Conservation (phyloP, 2,329 filamentous ascomycete genomes). For the Eurotiales sp. region DNA sequence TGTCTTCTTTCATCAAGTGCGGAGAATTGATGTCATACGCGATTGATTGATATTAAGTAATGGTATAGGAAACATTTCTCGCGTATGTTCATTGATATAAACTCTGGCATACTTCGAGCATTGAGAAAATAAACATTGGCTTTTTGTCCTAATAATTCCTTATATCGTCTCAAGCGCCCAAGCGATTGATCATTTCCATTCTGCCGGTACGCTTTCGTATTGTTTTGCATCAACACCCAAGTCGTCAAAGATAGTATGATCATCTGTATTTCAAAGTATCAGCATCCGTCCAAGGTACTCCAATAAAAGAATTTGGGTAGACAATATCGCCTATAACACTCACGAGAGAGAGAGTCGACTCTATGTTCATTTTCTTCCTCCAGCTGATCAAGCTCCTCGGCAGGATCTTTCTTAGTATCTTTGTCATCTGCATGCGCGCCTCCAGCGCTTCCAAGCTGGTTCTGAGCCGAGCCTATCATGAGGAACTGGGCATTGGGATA, state of each 20-base stretch:
- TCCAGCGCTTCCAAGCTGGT: conserved; percentile 32
- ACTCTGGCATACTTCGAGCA: too few relatives aligned
- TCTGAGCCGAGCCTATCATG: conserved; percentile 61
- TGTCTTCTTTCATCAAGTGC: too few relatives aligned
- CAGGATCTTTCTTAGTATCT: conserved; percentile 58
- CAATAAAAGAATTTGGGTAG: not conserved
- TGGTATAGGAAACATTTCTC: too few relatives aligned
- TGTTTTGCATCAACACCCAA: conserved; percentile 57
- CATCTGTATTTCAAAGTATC: conserved; percentile 36
- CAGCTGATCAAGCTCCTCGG: conserved; percentile 69
- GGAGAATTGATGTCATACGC: too few relatives aligned
- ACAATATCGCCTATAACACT: conserved; percentile 8
- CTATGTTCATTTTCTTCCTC: conserved; percentile 71
- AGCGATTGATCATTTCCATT: conserved; percentile 47
- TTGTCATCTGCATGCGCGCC: conserved; percentile 42
- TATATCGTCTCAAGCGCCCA: too few relatives aligned
- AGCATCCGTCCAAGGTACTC: not conserved
- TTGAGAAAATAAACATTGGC: not conserved
- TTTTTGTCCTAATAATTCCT: not conserved
- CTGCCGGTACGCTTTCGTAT: conserved; percentile 61
- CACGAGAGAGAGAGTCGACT: conserved; percentile 57
- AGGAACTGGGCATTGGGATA: conserved; percentile 73
- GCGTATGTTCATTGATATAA: too few relatives aligned
- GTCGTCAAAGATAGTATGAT: conserved; percentile 60
- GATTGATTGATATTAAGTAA: too few relatives aligned